Base-by-base conservation (phyloP, 768 basidiomycete species). In the Jaapia argillacea region DNA sequence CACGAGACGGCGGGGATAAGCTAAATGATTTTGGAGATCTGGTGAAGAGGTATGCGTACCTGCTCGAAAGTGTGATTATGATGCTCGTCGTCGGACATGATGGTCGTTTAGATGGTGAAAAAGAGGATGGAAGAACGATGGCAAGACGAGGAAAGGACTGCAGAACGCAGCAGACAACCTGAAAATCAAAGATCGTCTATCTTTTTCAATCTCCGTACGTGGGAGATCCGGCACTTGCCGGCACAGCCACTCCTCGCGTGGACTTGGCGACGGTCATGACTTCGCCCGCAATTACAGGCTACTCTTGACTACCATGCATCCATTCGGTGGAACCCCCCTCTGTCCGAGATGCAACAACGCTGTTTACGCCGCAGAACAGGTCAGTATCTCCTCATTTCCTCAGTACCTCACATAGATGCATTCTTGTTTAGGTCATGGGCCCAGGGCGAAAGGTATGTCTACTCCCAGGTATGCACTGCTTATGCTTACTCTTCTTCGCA, bases 331-430 rank as follows among this genome's bases (percentile, higher is more conserved):
- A 36, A 76, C 77, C 3, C 75, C 84, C 23, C 61, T 67, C 42
- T 92, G 88, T 56, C 83, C 88, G 13, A 63, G 76, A 55, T 92
- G 88, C 61, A 61, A 60, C 45, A 87, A 81, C 61, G 60, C 73
- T 0, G 90, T 92, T 24, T 93, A 93, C 62, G 84, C 83, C 47
- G 89, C 88, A 41, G 89, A 93, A 60, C 87, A 92, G 74, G 85
- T 81, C 47, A 49, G 69, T 59, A 1, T 12, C 4, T 20, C 7
- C 25, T 23, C 12, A 36, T 42, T 40, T 26, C 6, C 13, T 26
- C 16, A 7, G 12, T 49, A 27, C 12, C 42, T 25, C 35, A 16
- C 16, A 24, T 24, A 39, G 23, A 16, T 36, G 28, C 14, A 20
- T 52, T 38, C 53, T 47, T 48, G 42, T 41, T 27, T 51, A 88